Percentiles rank a stretch among this genome's conserved stretches.
These are phyloP conservation scores for Penicillium sclerotigenum DNA, from an alignment of 2,329 filamentous ascomycete genomes.

Conservation along the genomic window DNA sequence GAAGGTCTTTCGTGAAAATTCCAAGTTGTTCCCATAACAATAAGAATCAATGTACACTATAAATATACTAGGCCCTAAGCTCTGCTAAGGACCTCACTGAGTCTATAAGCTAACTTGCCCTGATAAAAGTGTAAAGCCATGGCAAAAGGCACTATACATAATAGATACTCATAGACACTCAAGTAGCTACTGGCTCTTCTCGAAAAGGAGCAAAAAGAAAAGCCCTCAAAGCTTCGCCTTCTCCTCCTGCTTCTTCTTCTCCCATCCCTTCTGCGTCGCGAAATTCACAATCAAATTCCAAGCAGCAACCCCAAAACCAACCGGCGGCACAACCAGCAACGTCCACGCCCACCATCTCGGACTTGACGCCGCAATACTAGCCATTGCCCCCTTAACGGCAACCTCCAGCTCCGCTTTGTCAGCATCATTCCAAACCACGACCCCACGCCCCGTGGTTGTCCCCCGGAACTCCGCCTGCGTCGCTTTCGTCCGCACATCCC, in stretches of 20 bases:
- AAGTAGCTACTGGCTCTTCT: background rate
- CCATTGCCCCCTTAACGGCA: constrained; percentile 66
- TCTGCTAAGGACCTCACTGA: background rate
- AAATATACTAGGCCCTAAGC: background rate
- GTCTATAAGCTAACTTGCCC: background rate
- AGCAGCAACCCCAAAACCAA: constrained; percentile 65
- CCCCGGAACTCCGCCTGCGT: constrained; percentile 64
- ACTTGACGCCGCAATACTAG: constrained; percentile 59
- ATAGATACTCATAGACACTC: background rate
- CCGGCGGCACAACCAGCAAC: constrained; percentile 65
- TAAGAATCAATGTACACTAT: background rate
- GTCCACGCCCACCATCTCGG: constrained; percentile 83
- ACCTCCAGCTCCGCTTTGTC: constrained; percentile 65
- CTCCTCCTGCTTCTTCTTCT: constrained; percentile 54
- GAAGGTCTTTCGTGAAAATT: too few species aligned
- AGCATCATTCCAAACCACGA: constrained; percentile 89
- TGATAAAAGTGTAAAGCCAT: background rate
- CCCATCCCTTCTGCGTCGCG: constrained; percentile 68
- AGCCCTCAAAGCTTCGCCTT: constrained; percentile 53
- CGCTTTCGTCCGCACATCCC: constrained; percentile 80
- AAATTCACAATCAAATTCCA: constrained; percentile 73
- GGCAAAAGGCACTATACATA: background rate
- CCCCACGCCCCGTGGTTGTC: constrained; percentile 57
- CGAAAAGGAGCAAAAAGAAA: background rate
- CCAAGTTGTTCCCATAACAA: background rate